Evolutionary conservation across 2,329 filamentous ascomycete genomes (phyloP).

Genomic region (Scedosporium minutisporum): DNA sequence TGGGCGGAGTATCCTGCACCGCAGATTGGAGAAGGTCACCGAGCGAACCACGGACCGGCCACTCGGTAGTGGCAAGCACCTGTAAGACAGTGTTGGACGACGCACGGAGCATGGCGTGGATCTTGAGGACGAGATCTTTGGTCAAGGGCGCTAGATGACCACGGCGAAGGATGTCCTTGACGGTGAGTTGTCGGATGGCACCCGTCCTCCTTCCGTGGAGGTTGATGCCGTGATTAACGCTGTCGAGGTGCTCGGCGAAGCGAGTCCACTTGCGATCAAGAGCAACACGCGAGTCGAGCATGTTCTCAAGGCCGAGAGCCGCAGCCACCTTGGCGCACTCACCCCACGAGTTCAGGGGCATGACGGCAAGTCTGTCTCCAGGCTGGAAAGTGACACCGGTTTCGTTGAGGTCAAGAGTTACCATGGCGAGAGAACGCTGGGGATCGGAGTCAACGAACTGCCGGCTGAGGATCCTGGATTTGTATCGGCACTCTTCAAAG

Average conservation of each 20-base stretch:
- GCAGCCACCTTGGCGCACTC: slow-evolving; percentile 45
- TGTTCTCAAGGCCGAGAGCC: slow-evolving; percentile 36
- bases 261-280: slow-evolving; percentile 33
- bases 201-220: slow-evolving; percentile 3
- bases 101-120: slow-evolving; percentile 37
- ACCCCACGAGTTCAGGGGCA: slow-evolving; percentile 45
- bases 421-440: slow-evolving; percentile 34
- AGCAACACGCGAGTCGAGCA: slow-evolving; percentile 30
- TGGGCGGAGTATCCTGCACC: slow-evolving; percentile 34
- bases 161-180: slow-evolving; percentile 38
- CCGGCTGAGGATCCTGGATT: slow-evolving; percentile 32
- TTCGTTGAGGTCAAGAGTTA: slow-evolving; percentile 41
- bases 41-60: slow-evolving; percentile 40
- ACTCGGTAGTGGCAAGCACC: slow-evolving; percentile 38
- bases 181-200: slow-evolving; percentile 24
- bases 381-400: slow-evolving; percentile 44
- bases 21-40: slow-evolving; percentile 41
- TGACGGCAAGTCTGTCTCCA: slow-evolving; percentile 42
- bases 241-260: slow-evolving; percentile 35
- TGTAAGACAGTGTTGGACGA: slow-evolving; percentile 39
- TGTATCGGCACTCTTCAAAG: slow-evolving; percentile 44
- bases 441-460: slow-evolving; percentile 36
- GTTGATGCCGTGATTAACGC: slow-evolving; percentile 19
- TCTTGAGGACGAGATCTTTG: slow-evolving; percentile 36
- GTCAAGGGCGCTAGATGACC: slow-evolving; percentile 43